These are phyloP conservation scores for Psidium friedrichsthalianum DNA, from an alignment of 345 rosid genomes.

Conservation along the genomic window DNA sequence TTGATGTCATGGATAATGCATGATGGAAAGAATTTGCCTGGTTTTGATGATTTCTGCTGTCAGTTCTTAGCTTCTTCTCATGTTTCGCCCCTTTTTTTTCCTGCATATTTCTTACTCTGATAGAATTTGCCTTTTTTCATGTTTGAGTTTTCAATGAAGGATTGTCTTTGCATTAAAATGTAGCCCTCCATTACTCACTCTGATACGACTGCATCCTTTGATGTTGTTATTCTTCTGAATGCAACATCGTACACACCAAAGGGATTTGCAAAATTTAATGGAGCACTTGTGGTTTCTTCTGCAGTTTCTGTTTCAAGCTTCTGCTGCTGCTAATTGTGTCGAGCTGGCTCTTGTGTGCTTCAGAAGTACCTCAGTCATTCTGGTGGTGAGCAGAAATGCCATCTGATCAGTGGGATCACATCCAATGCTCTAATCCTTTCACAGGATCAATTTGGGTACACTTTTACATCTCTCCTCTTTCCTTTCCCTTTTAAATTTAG, in stretches of 20 bases:
- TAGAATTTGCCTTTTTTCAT: not conserved
- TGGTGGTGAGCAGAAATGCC: conserved; percentile 35
- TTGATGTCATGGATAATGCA: not conserved
- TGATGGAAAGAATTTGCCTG: not conserved
- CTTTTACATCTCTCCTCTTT: not conserved
- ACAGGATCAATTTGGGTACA: conserved; percentile 74
- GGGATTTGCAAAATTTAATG: not conserved
- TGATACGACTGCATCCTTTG: not conserved
- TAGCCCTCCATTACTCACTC: not conserved
- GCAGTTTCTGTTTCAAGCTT: conserved; percentile 70
- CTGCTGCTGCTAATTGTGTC: conserved; percentile 46
- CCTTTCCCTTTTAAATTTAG: not conserved
- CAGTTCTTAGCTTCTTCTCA: not conserved
- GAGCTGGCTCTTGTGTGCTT: conserved; percentile 53
- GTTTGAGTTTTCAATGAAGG: not conserved
- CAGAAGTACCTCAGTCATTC: conserved; percentile 58
- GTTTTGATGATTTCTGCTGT: not conserved
- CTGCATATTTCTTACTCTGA: not conserved
- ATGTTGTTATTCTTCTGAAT: not conserved
- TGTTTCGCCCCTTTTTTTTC: not conserved
- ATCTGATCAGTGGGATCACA: conserved; percentile 38
- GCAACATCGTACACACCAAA: not conserved
- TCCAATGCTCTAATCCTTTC: conserved; percentile 65
- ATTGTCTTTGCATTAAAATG: not conserved
- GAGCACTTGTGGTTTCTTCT: conserved; percentile 1